Evolutionary conservation across 2,329 filamentous ascomycete species (phyloP).

Genomic region (Falciphora oryzae): DNA sequence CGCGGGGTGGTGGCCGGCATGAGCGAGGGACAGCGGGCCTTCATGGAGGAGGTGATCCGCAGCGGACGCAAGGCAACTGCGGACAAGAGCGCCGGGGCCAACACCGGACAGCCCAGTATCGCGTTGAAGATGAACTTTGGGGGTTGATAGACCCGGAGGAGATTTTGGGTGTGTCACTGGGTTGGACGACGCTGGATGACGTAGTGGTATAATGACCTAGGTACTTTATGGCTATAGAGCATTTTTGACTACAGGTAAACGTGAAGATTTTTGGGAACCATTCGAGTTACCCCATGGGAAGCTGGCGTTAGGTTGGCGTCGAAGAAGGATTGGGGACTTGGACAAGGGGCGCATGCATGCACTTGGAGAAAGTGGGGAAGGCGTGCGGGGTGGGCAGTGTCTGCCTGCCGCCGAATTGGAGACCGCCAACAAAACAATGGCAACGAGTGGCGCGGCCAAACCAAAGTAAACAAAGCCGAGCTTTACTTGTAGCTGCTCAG

Average conservation of each 20-base stretch:
- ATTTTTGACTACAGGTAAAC: background rate
- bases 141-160: slow-evolving; percentile 17
- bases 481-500: background rate
- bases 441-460: background rate
- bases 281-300: background rate
- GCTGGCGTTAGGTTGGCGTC: too few species aligned
- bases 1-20: slow-evolving; percentile 67
- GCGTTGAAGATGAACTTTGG: slow-evolving; percentile 93
- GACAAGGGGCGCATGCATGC: background rate
- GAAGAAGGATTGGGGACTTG: too few species aligned
- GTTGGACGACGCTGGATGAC: too few species aligned
- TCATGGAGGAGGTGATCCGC: slow-evolving; percentile 77
- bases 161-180: too few species aligned
- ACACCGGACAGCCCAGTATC: slow-evolving; percentile 68
- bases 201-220: too few species aligned
- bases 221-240: background rate
- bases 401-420: background rate
- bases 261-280: background rate
- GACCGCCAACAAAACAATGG: background rate
- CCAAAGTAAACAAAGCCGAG: background rate
- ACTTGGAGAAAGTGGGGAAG: background rate
- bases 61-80: slow-evolving; percentile 47
- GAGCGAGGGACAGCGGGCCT: slow-evolving; percentile 61
- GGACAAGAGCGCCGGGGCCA: slow-evolving; percentile 32
- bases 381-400: background rate